Evolutionary conservation across 1,284 basidiomycete species (phyloP).

Genomic region (Rhodotorula mucilaginosa): DNA sequence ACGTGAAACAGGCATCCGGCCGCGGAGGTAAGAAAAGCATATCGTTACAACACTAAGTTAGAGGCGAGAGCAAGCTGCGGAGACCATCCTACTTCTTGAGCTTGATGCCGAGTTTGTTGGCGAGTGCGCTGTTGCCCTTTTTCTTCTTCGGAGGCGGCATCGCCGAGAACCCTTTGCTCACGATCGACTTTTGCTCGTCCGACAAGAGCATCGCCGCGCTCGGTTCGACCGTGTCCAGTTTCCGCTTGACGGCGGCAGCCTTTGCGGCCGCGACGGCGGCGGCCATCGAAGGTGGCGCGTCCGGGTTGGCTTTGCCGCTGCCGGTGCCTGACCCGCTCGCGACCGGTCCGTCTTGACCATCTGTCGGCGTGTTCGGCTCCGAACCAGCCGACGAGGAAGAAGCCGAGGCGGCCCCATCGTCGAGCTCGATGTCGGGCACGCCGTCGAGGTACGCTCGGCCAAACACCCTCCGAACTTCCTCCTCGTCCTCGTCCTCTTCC

Average conservation of each 20-base stretch:
- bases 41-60: neutral
- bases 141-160: conserved; percentile 43
- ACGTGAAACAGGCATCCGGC: neutral
- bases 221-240: conserved; percentile 46
- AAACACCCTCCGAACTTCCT: conserved; percentile 79
- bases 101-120: conserved; percentile 41
- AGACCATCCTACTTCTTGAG: conserved; percentile 22
- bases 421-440: conserved; percentile 46
- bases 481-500: conserved; percentile 88
- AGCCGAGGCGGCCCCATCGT: conserved; percentile 33
- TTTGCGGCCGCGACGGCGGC: conserved; percentile 61
- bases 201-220: conserved; percentile 61
- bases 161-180: conserved; percentile 44
- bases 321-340: conserved; percentile 46
- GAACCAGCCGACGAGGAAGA: conserved; percentile 19
- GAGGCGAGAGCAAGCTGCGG: neutral
- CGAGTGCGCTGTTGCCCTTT: conserved; percentile 38
- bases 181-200: conserved; percentile 66
- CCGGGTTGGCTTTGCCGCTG: conserved; percentile 47
- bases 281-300: conserved; percentile 63
- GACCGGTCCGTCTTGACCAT: conserved; percentile 36
- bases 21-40: neutral
- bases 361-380: conserved; percentile 27
- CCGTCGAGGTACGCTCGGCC: conserved; percentile 46
- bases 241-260: conserved; percentile 52